phyloP scores from a whole-genome alignment of 1,284 basidiomycete species.

The Tilletia horrida region DNA sequence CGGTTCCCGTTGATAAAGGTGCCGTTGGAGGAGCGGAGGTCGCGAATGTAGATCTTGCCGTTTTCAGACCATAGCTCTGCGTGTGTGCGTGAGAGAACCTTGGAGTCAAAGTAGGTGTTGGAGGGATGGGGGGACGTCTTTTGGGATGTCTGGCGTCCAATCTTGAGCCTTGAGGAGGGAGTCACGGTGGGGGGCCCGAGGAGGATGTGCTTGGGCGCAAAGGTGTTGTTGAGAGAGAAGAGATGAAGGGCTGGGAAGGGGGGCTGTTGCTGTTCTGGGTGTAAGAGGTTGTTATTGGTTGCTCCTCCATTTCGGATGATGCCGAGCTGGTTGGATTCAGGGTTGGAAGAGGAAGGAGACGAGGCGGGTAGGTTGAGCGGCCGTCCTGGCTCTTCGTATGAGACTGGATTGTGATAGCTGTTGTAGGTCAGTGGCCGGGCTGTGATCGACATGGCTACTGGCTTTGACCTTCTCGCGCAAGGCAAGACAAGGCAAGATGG shows the following conservation, averaged over 20 bases:
- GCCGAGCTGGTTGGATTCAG: not conserved
- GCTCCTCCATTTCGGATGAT: not conserved
- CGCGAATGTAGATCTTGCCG: constrained; percentile 90
- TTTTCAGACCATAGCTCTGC: constrained; percentile 96
- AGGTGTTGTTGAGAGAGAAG: constrained; percentile 93
- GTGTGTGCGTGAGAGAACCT: constrained; percentile 90
- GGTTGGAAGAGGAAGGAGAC: not conserved
- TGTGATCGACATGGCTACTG: constrained; percentile 3
- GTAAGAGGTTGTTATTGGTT: constrained; percentile 31
- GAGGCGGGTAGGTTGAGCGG: constrained; percentile 6
- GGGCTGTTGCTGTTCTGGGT: constrained; percentile 6
- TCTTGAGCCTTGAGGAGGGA: constrained; percentile 67
- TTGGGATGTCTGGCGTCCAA: constrained; percentile 92
- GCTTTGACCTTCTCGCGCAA: not conserved
- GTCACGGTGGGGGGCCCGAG: constrained; percentile 62
- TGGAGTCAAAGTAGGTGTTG: constrained; percentile 98
- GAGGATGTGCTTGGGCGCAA: constrained; percentile 90
- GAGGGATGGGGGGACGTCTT: constrained; percentile 91
- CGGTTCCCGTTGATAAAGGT: constrained; percentile 97
- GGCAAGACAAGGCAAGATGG: not conserved
- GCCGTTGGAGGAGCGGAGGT: constrained; percentile 95
- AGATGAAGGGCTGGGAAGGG: constrained; percentile 59
- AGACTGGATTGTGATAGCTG: constrained; percentile 12
- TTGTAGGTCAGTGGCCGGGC: constrained; percentile 9
- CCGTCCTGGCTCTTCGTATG: constrained; percentile 8